phyloP scores from a whole-genome alignment of 345 rosid species.

The Garcia nutans region DNA sequence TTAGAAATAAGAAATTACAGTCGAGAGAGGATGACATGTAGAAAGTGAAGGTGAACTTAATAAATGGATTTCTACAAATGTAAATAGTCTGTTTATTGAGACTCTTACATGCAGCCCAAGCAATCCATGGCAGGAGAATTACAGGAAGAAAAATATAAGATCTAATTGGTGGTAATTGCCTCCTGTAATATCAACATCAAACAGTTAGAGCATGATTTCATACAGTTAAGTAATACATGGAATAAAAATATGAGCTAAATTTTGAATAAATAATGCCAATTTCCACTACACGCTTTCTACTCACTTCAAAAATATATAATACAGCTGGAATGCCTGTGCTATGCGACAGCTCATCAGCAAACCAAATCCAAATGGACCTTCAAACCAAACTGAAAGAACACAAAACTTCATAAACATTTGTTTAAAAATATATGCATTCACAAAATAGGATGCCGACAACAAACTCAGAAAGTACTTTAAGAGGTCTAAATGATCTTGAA shows the following conservation, averaged over 20 bases:
- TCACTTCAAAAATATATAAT: constrained; percentile 81
- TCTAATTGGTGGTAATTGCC: constrained; percentile 71
- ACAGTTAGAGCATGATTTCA: constrained; percentile 5
- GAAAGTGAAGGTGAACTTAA: neutral
- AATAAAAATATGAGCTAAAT: neutral
- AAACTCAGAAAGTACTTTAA: neutral
- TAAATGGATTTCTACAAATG: constrained; percentile 5
- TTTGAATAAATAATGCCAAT: neutral
- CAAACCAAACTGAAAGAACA: constrained; percentile 70
- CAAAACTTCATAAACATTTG: constrained; percentile 2
- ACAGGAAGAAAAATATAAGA: constrained; percentile 72
- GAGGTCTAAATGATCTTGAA: constrained; percentile 6
- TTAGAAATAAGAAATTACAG: constrained; percentile 22
- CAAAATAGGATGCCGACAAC: neutral
- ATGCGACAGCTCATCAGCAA: constrained; percentile 83
- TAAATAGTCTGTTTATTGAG: constrained; percentile 10
- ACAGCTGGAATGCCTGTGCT: constrained; percentile 79
- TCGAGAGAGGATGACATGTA: neutral
- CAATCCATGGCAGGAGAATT: constrained; percentile 71
- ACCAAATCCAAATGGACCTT: constrained; percentile 94
- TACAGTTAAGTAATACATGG: neutral
- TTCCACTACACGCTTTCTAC: constrained; percentile 14
- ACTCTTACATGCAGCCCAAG: constrained; percentile 64
- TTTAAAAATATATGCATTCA: neutral
- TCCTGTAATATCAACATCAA: constrained; percentile 55